These are phyloP conservation scores for Xerocomus minutiporus DNA, from an alignment of 1,284 basidiomycete genomes.

Conservation along the genomic window DNA sequence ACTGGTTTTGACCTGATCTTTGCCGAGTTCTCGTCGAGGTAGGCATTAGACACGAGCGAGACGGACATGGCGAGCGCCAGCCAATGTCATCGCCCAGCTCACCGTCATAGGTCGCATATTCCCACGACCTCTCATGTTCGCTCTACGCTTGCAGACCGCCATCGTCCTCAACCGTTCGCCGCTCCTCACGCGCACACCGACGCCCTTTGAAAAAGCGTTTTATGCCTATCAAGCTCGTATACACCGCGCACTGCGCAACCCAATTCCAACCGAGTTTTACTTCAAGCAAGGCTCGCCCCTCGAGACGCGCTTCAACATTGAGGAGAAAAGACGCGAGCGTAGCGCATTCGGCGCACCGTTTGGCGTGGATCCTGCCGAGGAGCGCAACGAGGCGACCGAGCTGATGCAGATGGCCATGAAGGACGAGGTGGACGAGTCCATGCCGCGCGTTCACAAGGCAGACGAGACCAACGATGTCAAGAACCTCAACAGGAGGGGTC, in stretches of 20 bases:
- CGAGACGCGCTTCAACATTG: constrained; percentile 73
- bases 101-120: not conserved
- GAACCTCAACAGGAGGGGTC: constrained; percentile 77
- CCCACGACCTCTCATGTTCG: not conserved
- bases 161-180: constrained; percentile 84
- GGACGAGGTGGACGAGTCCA: constrained; percentile 58
- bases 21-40: constrained; percentile 81
- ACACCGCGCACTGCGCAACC: constrained; percentile 82
- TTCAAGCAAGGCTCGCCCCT: constrained; percentile 91
- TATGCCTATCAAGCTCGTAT: constrained; percentile 84
- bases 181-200: constrained; percentile 73
- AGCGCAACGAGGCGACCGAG: constrained; percentile 47
- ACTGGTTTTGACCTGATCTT: constrained; percentile 90
- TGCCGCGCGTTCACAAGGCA: constrained; percentile 57
- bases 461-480: constrained; percentile 61
- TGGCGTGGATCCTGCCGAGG: constrained; percentile 44
- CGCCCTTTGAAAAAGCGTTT: constrained; percentile 79
- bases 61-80: constrained; percentile 55
- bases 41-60: constrained; percentile 81
- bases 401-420: constrained; percentile 57
- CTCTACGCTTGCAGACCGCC: constrained; percentile 41
- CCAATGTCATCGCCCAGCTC: not conserved
- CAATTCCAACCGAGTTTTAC: constrained; percentile 88
- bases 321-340: constrained; percentile 68
- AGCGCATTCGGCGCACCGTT: constrained; percentile 66